These are phyloP conservation scores for Tetrapisispora phaffii DNA, from an alignment of 805 yeast genomes.

Conservation along the genomic window DNA sequence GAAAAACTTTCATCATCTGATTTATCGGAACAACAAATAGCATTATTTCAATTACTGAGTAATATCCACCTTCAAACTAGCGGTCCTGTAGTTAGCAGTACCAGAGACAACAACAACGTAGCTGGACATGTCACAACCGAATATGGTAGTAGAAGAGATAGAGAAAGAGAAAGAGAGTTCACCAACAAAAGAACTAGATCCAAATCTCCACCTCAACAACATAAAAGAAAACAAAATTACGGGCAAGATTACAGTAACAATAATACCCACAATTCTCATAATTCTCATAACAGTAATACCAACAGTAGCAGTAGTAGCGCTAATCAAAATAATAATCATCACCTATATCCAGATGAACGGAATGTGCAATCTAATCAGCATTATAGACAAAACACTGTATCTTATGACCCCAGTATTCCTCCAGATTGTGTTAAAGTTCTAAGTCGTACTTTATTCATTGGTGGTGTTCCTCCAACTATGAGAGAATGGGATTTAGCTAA, in stretches of 20 bases:
- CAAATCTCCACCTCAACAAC: slow-evolving; percentile 34
- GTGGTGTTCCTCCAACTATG: slow-evolving; percentile 84
- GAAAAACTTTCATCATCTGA: slow-evolving; percentile 18
- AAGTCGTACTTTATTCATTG: slow-evolving; percentile 86
- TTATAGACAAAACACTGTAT: slow-evolving; percentile 64
- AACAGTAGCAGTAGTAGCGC: slow-evolving; percentile 4
- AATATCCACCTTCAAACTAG: slow-evolving; percentile 7
- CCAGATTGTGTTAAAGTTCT: slow-evolving; percentile 72
- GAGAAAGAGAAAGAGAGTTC: slow-evolving; percentile 20
- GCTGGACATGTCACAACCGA: slow-evolving; percentile 18
- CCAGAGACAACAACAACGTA: slow-evolving; percentile 1
- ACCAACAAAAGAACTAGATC: slow-evolving; percentile 41
- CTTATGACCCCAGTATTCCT: slow-evolving; percentile 61
- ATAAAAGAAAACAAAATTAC: slow-evolving; percentile 9
- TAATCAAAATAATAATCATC: slow-evolving; percentile 25
- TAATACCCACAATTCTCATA: background rate
- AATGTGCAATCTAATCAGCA: slow-evolving; percentile 66
- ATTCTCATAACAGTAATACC: slow-evolving; percentile 6
- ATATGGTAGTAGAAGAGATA: slow-evolving; percentile 29
- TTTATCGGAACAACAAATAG: slow-evolving; percentile 32
- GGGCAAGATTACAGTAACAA: background rate
- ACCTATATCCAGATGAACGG: slow-evolving; percentile 39
- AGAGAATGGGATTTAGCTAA: slow-evolving; percentile 61
- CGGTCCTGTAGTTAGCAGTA: background rate
- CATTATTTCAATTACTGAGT: slow-evolving; percentile 33